Base-by-base conservation (phyloP, 805 yeast genomes). In the Zygoascus tannicola region DNA sequence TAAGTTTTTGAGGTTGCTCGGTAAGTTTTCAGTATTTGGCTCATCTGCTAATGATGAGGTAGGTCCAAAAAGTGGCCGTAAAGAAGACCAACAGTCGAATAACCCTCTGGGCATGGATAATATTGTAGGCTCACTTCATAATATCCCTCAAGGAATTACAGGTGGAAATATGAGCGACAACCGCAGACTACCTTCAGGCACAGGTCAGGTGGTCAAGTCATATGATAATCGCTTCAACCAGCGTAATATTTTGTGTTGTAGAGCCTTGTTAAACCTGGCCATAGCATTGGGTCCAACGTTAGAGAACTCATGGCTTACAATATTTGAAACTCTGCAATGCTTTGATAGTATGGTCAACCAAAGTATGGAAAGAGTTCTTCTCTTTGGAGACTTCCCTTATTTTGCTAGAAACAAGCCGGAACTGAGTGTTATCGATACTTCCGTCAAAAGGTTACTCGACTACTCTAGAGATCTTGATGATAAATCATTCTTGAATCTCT, bases 281-380 rank as follows among this genome's bases (percentile, higher is more conserved):
- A 72, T 80, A 2, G 83, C 95, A 0, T 62, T 90, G n/a, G 97
- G 96, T 0, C 74, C 88, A 1, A 73, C 78, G 1, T 67, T 90
- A 14, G 36, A 40, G 12, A 58, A 50, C 1, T 75, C 82, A 26
- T 90, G 97, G 97, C 60, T 64, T 10, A 70, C 70, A 15, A 58
- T 81, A 3, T 56, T 80, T 16, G 69, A 75, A 3, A 74, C 94
- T 0, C 67, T 86, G 45, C 56, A 56, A 36, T 44, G 44, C 26
- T 56, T 52, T 7, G 60, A 60, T 35, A 42, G 43, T 26, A 34
- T 55, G 7, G 44, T 55, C 5, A 41, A 49, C 36, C 18, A 35
- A 8, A 43, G 44, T 10, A 33, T 30, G 7, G 35, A 36, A 16
- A 43, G 50, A 2, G 30, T 22, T 4, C 44, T 46, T 8, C 26